A percentile compares a stretch with the other conserved stretches of the same genome.
Conservation (phyloP, 148 eudicot species). For the Fallopia convolvulus region DNA sequence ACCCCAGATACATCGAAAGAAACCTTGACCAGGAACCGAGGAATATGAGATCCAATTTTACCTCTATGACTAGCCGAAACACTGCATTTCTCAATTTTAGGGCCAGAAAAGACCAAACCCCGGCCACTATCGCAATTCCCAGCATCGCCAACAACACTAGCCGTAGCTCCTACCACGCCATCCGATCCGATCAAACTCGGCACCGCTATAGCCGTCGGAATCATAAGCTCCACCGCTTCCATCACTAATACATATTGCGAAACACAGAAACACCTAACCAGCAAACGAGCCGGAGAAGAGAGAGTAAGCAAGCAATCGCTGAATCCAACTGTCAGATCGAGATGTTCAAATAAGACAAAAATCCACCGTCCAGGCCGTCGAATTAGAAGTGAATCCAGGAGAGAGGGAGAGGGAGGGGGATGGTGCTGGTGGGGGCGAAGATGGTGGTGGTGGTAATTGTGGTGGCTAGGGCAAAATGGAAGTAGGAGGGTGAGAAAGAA, state of each 20-base stretch:
- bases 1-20: neutral
- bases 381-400: neutral
- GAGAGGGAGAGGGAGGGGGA: neutral
- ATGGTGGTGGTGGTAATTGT: conserved; percentile 17
- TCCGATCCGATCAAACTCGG: conserved; percentile 54
- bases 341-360: neutral
- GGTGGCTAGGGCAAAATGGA: conserved; percentile 50
- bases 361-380: neutral
- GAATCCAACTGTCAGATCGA: neutral
- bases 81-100: conserved; percentile 26
- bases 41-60: conserved; percentile 11
- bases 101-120: conserved; percentile 19
- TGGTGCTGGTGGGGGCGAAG: conserved; percentile 15
- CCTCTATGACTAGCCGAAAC: conserved; percentile 26
- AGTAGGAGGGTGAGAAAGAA: conserved; percentile 18
- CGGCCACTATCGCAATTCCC: conserved; percentile 24
- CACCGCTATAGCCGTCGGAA: conserved; percentile 26
- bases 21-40: neutral
- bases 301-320: neutral
- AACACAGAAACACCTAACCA: neutral
- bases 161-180: conserved; percentile 31
- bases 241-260: conserved; percentile 23
- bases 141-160: conserved; percentile 22
- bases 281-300: neutral
- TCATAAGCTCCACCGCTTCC: conserved; percentile 37